These are phyloP conservation scores for Trichoderma sp. DNA, from an alignment of 2,329 filamentous ascomycete species.

Conservation along the genomic window DNA sequence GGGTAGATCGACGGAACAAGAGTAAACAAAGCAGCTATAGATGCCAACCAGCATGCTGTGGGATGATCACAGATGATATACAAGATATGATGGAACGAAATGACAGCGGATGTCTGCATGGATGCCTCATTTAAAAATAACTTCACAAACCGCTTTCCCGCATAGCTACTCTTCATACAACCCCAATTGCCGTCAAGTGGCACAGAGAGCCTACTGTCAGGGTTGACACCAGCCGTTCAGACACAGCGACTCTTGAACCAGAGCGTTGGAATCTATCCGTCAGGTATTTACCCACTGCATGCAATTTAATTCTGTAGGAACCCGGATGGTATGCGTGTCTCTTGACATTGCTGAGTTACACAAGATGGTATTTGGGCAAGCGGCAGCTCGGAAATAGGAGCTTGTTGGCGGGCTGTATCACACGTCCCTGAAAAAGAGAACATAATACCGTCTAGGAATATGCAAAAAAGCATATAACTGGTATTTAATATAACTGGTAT, in stretches of 20 bases:
- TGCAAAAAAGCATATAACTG: neutral
- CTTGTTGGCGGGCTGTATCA: neutral
- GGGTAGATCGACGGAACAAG: neutral
- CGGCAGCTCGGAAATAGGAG: neutral
- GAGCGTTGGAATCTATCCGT: neutral
- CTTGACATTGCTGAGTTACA: neutral
- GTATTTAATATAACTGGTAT: too few relatives aligned
- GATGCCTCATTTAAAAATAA: neutral
- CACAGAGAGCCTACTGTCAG: neutral
- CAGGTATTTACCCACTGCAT: neutral
- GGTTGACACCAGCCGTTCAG: neutral
- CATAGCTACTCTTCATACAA: neutral
- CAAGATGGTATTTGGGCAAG: constrained; percentile 6
- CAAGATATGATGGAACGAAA: neutral
- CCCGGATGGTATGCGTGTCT: neutral
- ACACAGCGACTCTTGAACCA: neutral
- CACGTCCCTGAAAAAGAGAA: neutral
- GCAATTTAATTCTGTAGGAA: neutral
- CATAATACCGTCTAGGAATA: neutral
- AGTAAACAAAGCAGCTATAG: neutral
- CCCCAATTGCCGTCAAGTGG: too few relatives aligned
- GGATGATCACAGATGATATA: too few relatives aligned
- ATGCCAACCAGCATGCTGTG: neutral
- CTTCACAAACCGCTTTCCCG: neutral
- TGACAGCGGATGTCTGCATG: constrained; percentile 11